Conservation (phyloP, 768 basidiomycete genomes). For the Macrolepiota dolichaula region DNA sequence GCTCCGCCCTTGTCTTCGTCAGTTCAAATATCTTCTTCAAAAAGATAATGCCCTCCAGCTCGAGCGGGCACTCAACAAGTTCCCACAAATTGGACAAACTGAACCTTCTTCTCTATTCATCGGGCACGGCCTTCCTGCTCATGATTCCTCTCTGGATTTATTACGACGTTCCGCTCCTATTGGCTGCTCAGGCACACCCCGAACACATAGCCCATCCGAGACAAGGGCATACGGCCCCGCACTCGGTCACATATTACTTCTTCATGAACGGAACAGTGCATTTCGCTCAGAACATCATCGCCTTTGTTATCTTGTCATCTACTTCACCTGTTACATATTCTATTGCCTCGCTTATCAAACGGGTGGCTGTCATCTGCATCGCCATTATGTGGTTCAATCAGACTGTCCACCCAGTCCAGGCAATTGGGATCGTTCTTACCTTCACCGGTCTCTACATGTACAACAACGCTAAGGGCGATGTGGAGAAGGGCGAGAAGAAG, state of each 20-base stretch:
- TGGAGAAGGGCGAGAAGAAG: conserved; percentile 90
- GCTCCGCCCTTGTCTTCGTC: conserved; percentile 95
- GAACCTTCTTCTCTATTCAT: conserved; percentile 93
- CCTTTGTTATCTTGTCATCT: conserved; percentile 92
- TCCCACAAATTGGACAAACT: conserved; percentile 92
- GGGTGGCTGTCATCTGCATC: conserved; percentile 96
- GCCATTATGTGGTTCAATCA: conserved; percentile 98
- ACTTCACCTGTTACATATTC: conserved; percentile 99
- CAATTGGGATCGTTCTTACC: conserved; percentile 84
- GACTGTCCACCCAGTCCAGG: conserved; percentile 79
- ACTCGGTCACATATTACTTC: conserved; percentile 77
- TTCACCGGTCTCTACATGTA: conserved; percentile 94
- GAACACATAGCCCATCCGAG: conserved; percentile 41
- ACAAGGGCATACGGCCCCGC: conserved; percentile 44
- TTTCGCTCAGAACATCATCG: conserved; percentile 96
- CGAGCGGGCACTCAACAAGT: conserved; percentile 33
- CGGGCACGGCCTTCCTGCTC: conserved; percentile 87
- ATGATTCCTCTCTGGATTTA: conserved; percentile 97
- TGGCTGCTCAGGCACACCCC: conserved; percentile 40
- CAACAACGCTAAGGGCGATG: conserved; percentile 89
- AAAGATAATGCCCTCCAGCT: conserved; percentile 84
- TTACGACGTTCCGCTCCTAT: conserved; percentile 73
- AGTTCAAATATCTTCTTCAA: conserved; percentile 99
- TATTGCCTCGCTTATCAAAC: conserved; percentile 96
- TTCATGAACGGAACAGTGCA: conserved; percentile 94